These are phyloP conservation scores for Ustilago hordei DNA, from an alignment of 1,284 basidiomycete species.

Conservation along the genomic window DNA sequence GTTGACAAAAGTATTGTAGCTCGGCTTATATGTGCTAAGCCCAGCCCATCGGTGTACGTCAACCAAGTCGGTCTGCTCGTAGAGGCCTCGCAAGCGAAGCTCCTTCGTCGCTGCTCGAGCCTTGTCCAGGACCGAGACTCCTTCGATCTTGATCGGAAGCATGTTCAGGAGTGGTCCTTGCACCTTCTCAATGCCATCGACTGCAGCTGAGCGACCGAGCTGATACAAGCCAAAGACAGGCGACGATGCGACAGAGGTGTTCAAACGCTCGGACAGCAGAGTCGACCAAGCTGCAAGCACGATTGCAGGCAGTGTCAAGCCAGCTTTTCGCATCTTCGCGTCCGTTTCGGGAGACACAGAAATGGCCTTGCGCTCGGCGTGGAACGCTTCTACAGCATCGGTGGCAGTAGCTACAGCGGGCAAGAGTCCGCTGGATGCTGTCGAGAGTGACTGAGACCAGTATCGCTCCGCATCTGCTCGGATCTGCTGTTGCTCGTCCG, in stretches of 20 bases:
- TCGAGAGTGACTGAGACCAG: constrained; percentile 29
- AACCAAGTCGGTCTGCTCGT: constrained; percentile 48
- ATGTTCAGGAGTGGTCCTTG: constrained; percentile 55
- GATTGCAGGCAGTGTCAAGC: constrained; percentile 36
- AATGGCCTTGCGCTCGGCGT: constrained; percentile 14
- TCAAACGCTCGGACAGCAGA: constrained; percentile 21
- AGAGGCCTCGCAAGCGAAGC: constrained; percentile 30
- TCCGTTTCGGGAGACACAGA: constrained; percentile 12
- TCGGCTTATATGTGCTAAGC: constrained; percentile 13
- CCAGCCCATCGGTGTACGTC: constrained; percentile 37
- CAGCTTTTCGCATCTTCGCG: constrained; percentile 22
- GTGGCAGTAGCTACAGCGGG: background rate
- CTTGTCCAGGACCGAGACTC: constrained; percentile 12
- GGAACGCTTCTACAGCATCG: constrained; percentile 16
- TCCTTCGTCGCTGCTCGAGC: constrained; percentile 11
- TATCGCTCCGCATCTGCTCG: constrained; percentile 19
- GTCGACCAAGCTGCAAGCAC: constrained; percentile 55
- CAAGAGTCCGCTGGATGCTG: constrained; percentile 16
- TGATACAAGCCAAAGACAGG: constrained; percentile 57
- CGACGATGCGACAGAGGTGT: background rate
- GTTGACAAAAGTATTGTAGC: constrained; percentile 54
- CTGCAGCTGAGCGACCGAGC: constrained; percentile 39
- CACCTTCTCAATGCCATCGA: constrained; percentile 45
- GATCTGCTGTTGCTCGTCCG: constrained; percentile 11
- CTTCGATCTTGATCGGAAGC: constrained; percentile 44